Conservation (phyloP, 768 basidiomycete species). For the Lentinula raphanica region DNA sequence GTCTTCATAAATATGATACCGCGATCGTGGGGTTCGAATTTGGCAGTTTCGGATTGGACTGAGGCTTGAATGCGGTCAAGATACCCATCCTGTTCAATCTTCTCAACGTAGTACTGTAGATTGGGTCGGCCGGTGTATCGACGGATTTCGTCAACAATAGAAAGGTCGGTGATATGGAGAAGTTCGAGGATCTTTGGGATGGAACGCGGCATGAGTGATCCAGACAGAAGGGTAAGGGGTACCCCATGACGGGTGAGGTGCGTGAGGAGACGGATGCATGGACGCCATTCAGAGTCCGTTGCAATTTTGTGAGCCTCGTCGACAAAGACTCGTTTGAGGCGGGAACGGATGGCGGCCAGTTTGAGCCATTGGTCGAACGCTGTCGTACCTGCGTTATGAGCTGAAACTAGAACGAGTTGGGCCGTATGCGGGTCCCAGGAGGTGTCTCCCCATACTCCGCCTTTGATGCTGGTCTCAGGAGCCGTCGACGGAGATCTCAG, state of each 20-base stretch:
- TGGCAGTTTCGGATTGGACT: not conserved
- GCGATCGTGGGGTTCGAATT: not conserved
- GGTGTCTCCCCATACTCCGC: not conserved
- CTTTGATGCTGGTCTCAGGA: not conserved
- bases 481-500: not conserved
- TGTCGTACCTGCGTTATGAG: not conserved
- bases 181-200: not conserved
- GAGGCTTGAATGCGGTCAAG: not conserved
- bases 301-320: constrained; percentile 1
- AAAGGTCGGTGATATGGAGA: not conserved
- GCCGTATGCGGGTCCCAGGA: not conserved
- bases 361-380: not conserved
- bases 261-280: not conserved
- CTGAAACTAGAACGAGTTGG: not conserved
- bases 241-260: not conserved
- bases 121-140: not conserved
- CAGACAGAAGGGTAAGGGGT: not conserved
- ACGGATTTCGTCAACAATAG: not conserved
- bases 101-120: not conserved
- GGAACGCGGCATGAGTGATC: not conserved
- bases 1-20: not conserved
- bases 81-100: not conserved
- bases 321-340: not conserved
- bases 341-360: not conserved
- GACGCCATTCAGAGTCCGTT: not conserved